Evolutionary conservation across 768 basidiomycete genomes (phyloP), one percentile per base, ranked within the genome.

Genomic region (Russula foetens): DNA sequence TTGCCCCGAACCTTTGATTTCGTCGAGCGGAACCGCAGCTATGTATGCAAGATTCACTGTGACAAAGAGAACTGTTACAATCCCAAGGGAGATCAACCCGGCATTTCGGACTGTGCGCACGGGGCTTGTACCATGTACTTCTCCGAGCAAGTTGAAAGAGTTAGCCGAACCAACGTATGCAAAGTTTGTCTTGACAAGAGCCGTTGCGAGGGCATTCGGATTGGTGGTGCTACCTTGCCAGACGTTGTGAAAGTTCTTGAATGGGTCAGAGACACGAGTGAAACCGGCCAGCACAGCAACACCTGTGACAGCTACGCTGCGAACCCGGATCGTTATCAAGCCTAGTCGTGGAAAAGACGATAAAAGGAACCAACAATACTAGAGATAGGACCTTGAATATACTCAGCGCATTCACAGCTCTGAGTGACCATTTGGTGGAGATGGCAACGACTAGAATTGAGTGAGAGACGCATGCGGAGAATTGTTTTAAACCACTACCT

Each of bases 21-120:
- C 67, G 41, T 75, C 77, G 54, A 75, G 73, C 2, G 80, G 77
- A 17, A 81, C 76, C 59, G 71, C 71, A 5, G 69, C 66, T 43
- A 74, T 67, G 64, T 76, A 75, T 4, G 75, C 71, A 48, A 76
- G 66, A 60, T 81, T 81, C 49, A 74, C 74, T 48, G 81, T 74
- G 58, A 81, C 69, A 66, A 79, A 82, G 3, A 82, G 71, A 21
- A 76, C 62, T 35, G 77, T 75, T n/a, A 78, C 76, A 49, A 77
- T 59, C 0, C 71, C 75, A n/a, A 83, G 73, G 0, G 79, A 75
- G n/a, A 76, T 69, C 21, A 76, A 73, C 3, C 75, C 76, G 39
- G 76, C 78, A 56, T 73, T 73, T 60, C 77, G 76, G 67, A 80
- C 69, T 12, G 79, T 81, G 56, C 73, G 73, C 15, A 79, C 72